Evolutionary conservation across 2,329 filamentous ascomycete species (phyloP).

Genomic region (Fusarium sacchari): DNA sequence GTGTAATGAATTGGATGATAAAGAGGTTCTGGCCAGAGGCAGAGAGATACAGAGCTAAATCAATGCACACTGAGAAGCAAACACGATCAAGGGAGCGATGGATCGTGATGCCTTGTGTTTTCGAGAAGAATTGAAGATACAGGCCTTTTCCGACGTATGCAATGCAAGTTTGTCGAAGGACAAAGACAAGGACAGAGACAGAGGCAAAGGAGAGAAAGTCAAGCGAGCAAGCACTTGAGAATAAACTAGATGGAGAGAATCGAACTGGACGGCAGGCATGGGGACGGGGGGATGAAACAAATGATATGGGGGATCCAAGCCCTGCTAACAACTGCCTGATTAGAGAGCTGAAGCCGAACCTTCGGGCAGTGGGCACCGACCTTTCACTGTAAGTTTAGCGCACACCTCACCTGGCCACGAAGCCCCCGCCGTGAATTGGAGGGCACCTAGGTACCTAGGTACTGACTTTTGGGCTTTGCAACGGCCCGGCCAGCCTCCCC

Average conservation of each 20-base stretch:
- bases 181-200: conserved; percentile 12
- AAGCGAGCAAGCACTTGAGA: conserved; percentile 18
- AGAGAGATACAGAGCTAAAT: not conserved
- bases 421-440: not conserved
- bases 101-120: conserved; percentile 28
- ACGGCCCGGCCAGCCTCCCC: conserved; percentile 24
- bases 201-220: conserved; percentile 36
- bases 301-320: conserved; percentile 37
- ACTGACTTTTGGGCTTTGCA: conserved; percentile 16
- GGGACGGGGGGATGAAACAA: conserved; percentile 44
- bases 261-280: conserved; percentile 17
- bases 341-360: not conserved
- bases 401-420: not conserved
- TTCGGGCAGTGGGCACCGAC: not conserved
- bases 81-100: conserved; percentile 36
- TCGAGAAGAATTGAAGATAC: conserved; percentile 40
- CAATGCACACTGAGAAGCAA: conserved; percentile 26
- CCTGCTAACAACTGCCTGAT: conserved; percentile 11
- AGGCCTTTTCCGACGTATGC: conserved; percentile 33
- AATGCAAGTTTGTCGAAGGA: conserved; percentile 28
- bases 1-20: conserved; percentile 14
- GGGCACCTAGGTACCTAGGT: not conserved
- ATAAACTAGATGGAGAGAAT: conserved; percentile 17
- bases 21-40: conserved; percentile 21
- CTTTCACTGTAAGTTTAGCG: conserved; percentile 5